Evolutionary conservation across 208 protist genomes (phyloP).

Genomic region (Leishmania martiniquensis): DNA sequence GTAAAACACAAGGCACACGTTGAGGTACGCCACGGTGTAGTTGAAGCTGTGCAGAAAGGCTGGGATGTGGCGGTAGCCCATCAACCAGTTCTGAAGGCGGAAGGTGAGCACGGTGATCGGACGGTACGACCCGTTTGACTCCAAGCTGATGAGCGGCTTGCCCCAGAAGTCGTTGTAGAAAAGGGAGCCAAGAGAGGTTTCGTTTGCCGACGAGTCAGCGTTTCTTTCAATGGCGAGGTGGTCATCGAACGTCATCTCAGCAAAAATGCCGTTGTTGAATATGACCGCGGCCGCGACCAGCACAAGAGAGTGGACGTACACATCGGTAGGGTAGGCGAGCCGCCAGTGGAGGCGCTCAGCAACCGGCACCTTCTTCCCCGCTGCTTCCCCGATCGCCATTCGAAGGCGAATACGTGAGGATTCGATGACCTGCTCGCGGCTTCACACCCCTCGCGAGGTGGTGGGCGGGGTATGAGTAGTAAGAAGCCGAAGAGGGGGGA

Average conservation of each 20-base stretch:
- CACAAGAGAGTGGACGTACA: slow-evolving; percentile 19
- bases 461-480: not conserved
- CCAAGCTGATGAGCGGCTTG: slow-evolving; percentile 31
- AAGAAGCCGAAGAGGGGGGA: not conserved
- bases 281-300: slow-evolving; percentile 28
- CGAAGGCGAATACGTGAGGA: not conserved
- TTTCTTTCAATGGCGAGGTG: slow-evolving; percentile 61
- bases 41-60: slow-evolving; percentile 46
- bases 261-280: slow-evolving; percentile 38
- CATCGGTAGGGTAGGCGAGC: slow-evolving; percentile 8
- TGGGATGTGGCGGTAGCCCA: slow-evolving; percentile 51
- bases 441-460: not conserved
- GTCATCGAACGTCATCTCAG: slow-evolving; percentile 73
- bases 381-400: not conserved
- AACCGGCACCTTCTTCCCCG: too few relatives aligned
- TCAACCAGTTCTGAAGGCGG: slow-evolving; percentile 62
- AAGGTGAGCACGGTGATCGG: slow-evolving; percentile 71
- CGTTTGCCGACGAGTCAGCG: slow-evolving; percentile 35
- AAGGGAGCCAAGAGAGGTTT: slow-evolving; percentile 28
- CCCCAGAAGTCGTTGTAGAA: slow-evolving; percentile 81
- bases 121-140: slow-evolving; percentile 63
- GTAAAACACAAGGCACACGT: slow-evolving; percentile 51
- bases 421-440: not conserved
- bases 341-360: slow-evolving; percentile 1
- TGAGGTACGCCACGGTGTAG: slow-evolving; percentile 45